Evolutionary conservation across 2,329 filamentous ascomycete species (phyloP).

Genomic region (Ophidiomyces ophidiicola): DNA sequence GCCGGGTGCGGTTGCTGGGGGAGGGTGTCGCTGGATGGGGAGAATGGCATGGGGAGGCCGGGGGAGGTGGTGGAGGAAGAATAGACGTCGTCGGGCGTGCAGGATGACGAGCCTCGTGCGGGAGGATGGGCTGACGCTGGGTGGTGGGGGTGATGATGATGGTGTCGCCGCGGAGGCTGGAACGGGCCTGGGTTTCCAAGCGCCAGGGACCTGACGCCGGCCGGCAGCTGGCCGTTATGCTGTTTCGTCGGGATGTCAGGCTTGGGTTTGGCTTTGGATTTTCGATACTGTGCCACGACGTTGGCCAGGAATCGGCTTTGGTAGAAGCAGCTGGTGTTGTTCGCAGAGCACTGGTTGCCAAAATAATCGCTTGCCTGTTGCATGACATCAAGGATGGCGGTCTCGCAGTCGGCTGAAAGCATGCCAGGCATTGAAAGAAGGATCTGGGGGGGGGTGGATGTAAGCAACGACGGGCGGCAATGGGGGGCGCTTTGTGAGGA

Average conservation of each 20-base stretch:
- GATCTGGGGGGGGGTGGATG: conserved; percentile 9
- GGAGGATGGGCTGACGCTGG: not conserved
- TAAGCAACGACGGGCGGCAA: not conserved
- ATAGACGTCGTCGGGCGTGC: conserved; percentile 1
- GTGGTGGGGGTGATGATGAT: not conserved
- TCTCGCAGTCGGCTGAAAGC: conserved; percentile 14
- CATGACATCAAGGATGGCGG: conserved; percentile 14
- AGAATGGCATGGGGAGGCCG: not conserved
- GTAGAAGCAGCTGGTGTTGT: conserved; percentile 16
- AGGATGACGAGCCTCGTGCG: not conserved
- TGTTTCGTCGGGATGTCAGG: conserved; percentile 8
- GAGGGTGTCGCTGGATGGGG: not conserved
- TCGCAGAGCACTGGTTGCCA: conserved; percentile 14
- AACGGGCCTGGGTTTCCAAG: not conserved
- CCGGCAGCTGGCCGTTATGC: conserved; percentile 8
- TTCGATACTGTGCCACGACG: conserved; percentile 16
- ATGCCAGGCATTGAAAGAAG: conserved; percentile 16
- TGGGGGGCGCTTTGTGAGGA: not conserved
- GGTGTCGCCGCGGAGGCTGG: not conserved
- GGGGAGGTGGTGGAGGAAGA: not conserved
- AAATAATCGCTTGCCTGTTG: conserved; percentile 15
- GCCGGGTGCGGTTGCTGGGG: conserved; percentile 3
- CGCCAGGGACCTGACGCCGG: not conserved
- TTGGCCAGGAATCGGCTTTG: conserved; percentile 18
- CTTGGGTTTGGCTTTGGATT: conserved; percentile 12